These are phyloP conservation scores for Russula lepida DNA, from an alignment of 768 basidiomycete species.

Conservation along the genomic window DNA sequence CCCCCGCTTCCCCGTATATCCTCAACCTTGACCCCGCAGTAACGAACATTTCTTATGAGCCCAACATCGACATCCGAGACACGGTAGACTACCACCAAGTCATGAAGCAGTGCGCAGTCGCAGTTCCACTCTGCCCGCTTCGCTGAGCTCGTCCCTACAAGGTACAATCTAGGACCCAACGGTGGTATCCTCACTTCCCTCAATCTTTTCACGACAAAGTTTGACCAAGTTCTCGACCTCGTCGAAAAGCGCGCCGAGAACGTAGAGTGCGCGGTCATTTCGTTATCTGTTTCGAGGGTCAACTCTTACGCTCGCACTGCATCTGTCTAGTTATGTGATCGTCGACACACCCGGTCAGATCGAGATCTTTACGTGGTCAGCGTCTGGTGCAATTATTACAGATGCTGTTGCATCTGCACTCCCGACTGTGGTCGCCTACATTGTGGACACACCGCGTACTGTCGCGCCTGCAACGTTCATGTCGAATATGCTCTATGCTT, in stretches of 20 bases:
- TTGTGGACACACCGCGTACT: conserved; percentile 95
- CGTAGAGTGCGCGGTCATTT: conserved; percentile 61
- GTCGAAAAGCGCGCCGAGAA: conserved; percentile 85
- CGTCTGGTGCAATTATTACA: conserved; percentile 97
- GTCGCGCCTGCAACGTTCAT: conserved; percentile 96
- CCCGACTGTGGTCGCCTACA: conserved; percentile 91
- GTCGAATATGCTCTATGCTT: conserved; percentile 99
- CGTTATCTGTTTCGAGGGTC: neutral
- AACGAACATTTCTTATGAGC: conserved; percentile 80
- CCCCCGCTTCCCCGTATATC: conserved; percentile 77
- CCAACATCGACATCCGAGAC: conserved; percentile 97
- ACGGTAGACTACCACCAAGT: conserved; percentile 97
- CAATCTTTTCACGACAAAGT: conserved; percentile 97
- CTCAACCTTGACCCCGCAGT: conserved; percentile 98
- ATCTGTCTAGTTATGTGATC: conserved; percentile 66
- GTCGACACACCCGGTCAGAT: conserved; percentile 98
- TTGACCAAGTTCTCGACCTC: conserved; percentile 88
- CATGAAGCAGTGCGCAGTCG: conserved; percentile 90
- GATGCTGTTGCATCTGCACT: conserved; percentile 90
- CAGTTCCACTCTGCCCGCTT: conserved; percentile 19
- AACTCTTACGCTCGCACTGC: neutral
- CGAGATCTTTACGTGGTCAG: conserved; percentile 99
- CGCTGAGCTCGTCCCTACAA: conserved; percentile 27
- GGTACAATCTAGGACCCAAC: conserved; percentile 97
- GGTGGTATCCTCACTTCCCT: conserved; percentile 95